Percentiles rank a stretch among this genome's conserved stretches.
Evolutionary conservation across 2,329 filamentous ascomycete genomes (phyloP).

Genomic region (Pyrenochaeta sp.): DNA sequence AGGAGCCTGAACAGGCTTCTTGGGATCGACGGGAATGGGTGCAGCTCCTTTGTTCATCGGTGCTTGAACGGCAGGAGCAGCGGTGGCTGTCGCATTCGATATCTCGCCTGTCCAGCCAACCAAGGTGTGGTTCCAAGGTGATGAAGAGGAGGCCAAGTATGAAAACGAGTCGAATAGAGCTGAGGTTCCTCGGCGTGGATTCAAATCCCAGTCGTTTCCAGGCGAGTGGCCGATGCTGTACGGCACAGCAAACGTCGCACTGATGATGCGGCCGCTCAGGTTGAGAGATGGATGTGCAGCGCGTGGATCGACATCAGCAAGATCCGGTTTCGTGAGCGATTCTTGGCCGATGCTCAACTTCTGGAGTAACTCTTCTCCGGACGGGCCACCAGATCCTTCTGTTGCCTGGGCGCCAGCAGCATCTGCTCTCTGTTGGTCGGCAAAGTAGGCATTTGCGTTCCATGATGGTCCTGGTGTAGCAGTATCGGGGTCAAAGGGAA

Average conservation of each 20-base stretch:
- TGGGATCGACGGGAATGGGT: conserved; percentile 75
- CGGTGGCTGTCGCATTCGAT: conserved; percentile 38
- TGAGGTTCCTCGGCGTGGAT: conserved; percentile 82
- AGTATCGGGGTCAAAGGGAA: conserved; percentile 41
- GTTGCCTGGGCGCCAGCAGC: conserved; percentile 52
- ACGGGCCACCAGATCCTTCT: conserved; percentile 52
- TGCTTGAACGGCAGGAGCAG: conserved; percentile 54
- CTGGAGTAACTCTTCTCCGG: conserved; percentile 60
- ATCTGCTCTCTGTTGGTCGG: conserved; percentile 27
- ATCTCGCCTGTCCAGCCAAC: conserved; percentile 93
- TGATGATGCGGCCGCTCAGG: conserved; percentile 69
- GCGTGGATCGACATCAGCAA: conserved; percentile 61
- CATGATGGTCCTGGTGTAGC: conserved; percentile 43
- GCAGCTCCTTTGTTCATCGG: conserved; percentile 76
- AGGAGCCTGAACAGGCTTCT: conserved; percentile 62
- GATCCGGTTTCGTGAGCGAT: conserved; percentile 47
- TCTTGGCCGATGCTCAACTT: conserved; percentile 58
- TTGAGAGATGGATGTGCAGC: conserved; percentile 64
- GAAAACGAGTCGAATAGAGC: conserved; percentile 91
- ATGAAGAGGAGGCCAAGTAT: conserved; percentile 82
- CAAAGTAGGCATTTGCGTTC: conserved; percentile 49
- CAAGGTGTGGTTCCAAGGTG: conserved; percentile 88
- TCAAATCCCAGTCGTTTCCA: conserved; percentile 70
- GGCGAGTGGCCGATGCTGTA: conserved; percentile 64
- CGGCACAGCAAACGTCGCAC: conserved; percentile 69